phyloP scores from a whole-genome alignment of 2,329 filamentous ascomycete species.

The Passalora sequoiae region DNA sequence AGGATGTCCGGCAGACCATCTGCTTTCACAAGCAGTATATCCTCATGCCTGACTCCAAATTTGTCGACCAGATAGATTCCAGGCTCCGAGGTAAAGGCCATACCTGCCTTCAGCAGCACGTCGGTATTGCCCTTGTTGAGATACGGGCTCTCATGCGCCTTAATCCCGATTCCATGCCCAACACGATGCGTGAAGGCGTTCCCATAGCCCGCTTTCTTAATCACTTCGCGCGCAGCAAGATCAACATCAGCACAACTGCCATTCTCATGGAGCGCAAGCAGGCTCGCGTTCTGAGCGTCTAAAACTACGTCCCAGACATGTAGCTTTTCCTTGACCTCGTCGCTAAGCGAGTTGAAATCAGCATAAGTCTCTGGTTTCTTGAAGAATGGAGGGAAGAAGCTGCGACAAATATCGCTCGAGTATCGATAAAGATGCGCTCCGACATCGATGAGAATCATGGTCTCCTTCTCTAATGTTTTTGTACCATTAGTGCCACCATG shows the following conservation, averaged over 20 bases:
- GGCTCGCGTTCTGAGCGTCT: slow-evolving; percentile 56
- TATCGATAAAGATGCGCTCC: slow-evolving; percentile 58
- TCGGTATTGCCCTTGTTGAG: slow-evolving; percentile 57
- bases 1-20: slow-evolving; percentile 52
- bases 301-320: slow-evolving; percentile 57
- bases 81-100: slow-evolving; percentile 61
- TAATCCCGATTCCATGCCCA: slow-evolving; percentile 62
- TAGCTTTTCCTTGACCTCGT: slow-evolving; percentile 45
- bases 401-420: slow-evolving; percentile 59
- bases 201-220: slow-evolving; percentile 55
- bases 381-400: slow-evolving; percentile 48
- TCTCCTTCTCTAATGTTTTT: slow-evolving; percentile 50
- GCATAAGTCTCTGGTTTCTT: slow-evolving; percentile 26
- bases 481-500: slow-evolving; percentile 50
- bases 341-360: slow-evolving; percentile 27
- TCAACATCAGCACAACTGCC: slow-evolving; percentile 56
- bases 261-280: slow-evolving; percentile 47
- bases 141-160: slow-evolving; percentile 61
- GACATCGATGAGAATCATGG: slow-evolving; percentile 59
- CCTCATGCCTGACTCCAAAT: slow-evolving; percentile 60
- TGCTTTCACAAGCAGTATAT: slow-evolving; percentile 55
- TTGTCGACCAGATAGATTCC: slow-evolving; percentile 56
- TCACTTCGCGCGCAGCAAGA: slow-evolving; percentile 55
- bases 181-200: slow-evolving; percentile 57
- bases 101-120: slow-evolving; percentile 48